Base-by-base conservation (phyloP, 805 yeast genomes). In the Cyberlindnera japonica region DNA sequence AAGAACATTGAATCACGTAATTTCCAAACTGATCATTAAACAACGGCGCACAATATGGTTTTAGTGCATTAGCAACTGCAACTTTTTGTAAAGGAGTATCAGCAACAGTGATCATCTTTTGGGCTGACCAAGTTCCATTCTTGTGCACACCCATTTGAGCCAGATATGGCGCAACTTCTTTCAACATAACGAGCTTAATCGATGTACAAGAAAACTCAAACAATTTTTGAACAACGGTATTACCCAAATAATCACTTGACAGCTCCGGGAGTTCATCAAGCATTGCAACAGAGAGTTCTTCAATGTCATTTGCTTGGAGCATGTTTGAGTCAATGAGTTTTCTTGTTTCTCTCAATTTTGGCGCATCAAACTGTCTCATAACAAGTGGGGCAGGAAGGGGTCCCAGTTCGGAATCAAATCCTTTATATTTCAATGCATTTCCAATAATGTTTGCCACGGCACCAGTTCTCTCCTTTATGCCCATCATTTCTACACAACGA, bases 101-200 rank as follows among this genome's bases (percentile, higher is more conserved):
- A 4, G 88, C 83, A 33, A 81, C 80, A 49, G 80, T 83, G 51
- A 93, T 89, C 62, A 93, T 82, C 63, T 91, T 93, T 63, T 93
- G 99, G 18, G 96, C 95, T 2, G 97, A 98, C 99, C 99, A 93
- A 5, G 99, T 93, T 47, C 99, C 99, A 61, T 93, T 93, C 58
- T 93, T 93, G 66, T 93, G 99, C 41, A 88, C 82, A 53, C 97
- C 93, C 71, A 91, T 83, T 52, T 88, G 95, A 1, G 96, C 86
- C 48, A 93, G 68, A 55, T 74, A 86, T 20, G 90, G 95, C 4
- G 83, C 69, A 29, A 95, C 77, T 48, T 76, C 77, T 54, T 83
- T 77, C 41, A 93, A 72, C 87, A 93, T 83, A 59, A 83, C 75
- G 50, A 85, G 82, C 56, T 87, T 86, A 42, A 89, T 71, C 3